Percentiles rank a stretch among this genome's conserved stretches.
Evolutionary conservation across 192 early-diverging fungal species (phyloP).

Genomic region (Entrophospora sp.): DNA sequence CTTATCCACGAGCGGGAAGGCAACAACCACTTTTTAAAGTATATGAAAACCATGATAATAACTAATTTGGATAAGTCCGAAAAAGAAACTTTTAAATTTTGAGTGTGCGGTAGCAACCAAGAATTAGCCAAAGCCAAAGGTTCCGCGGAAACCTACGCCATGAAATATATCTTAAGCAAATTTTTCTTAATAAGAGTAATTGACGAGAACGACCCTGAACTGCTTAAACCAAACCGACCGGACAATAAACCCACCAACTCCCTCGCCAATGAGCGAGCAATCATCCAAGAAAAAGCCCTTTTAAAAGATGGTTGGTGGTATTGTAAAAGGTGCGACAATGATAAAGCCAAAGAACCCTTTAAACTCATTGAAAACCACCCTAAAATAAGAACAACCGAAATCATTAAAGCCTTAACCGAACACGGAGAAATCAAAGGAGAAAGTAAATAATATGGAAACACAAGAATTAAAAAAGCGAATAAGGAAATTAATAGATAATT

Average conservation of each 20-base stretch:
- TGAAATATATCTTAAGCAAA: constrained; percentile 1
- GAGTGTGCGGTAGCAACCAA: not conserved
- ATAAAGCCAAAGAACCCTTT: not conserved
- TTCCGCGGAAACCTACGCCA: not conserved
- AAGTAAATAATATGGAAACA: not conserved
- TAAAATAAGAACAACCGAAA: not conserved
- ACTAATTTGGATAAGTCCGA: not conserved
- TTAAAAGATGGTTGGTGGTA: no score
- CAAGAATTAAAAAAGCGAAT: not conserved
- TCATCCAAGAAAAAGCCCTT: no score
- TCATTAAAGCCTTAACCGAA: not conserved
- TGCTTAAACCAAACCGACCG: not conserved
- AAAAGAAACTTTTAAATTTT: not conserved
- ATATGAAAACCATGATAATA: not conserved
- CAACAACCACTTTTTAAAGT: not conserved
- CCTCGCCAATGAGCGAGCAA: not conserved
- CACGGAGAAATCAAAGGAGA: not conserved
- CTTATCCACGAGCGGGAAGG: not conserved
- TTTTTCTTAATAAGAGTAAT: constrained; percentile 4
- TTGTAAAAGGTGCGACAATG: no score
- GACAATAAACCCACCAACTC: no score
- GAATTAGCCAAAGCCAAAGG: not conserved
- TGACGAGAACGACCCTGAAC: not conserved
- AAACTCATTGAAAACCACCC: not conserved
- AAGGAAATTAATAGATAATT: not conserved